Base-by-base conservation (phyloP, 805 yeast species). In the Starmera pachycereana region DNA sequence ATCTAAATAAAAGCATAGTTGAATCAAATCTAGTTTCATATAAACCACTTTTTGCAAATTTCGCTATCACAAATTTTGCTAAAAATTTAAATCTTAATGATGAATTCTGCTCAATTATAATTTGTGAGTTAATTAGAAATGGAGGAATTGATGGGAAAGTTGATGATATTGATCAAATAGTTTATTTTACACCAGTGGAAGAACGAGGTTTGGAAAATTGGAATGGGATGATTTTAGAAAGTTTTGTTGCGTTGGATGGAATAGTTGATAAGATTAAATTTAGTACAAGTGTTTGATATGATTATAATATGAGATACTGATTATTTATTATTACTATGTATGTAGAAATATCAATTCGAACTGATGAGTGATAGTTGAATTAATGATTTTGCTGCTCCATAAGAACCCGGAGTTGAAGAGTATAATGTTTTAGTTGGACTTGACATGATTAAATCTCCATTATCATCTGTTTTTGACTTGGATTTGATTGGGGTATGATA, bases 321-420 rank as follows among this genome's bases (percentile, higher is more conserved):
- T 25, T 9, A 12, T 25, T n/a, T 16, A 16, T 29, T 12, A 29
- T 29, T 29, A 12, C 13, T 29, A 12, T n/a, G 32, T 29, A 29
- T 29, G 32, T 29, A n/a, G 32, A 7, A 14, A 8, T 16, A 18
- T 18, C 9, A 36, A 28, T 36, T 36, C 19, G 65, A 57, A 9
- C 48, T 43, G 41, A 46, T 45, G 39, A 64, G 57, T 5, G 71
- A 67, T 43, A 68, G 41, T 43, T 67, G 71, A 27, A 68, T 42
- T 39, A 68, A 47, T 19, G 70, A 67, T 40, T 63, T 59, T 10
- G 74, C 74, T 27, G 73, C 74, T 31, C 72, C 72, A 40, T 66
- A 68, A 1, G 71, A 65, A 4, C 70, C 66, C 8, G 74, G 73
- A 3, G 73, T 68, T 4, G 69, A 58, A 44, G 63, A 48, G 13